These are phyloP conservation scores for Chaetomium cochliodes DNA, from an alignment of 495 filamentous ascomycete genomes.

Conservation along the genomic window DNA sequence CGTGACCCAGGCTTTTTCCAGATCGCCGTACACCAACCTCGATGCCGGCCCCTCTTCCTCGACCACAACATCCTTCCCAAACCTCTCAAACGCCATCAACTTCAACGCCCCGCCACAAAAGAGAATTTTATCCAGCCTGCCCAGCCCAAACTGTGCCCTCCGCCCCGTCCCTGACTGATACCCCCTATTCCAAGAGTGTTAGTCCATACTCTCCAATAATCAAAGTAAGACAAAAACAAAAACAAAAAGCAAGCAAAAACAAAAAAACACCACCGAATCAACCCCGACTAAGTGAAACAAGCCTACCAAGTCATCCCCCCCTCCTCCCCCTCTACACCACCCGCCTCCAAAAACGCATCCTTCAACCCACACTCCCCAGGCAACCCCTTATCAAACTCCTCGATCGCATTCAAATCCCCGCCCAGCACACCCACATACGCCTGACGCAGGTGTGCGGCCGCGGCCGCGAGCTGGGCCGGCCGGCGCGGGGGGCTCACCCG, in stretches of 20 bases:
- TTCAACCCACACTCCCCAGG: slow-evolving; percentile 46
- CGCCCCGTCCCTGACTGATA: slow-evolving; percentile 30
- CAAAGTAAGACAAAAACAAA: too few relatives aligned
- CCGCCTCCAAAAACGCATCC: slow-evolving; percentile 55
- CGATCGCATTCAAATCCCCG: slow-evolving; percentile 58
- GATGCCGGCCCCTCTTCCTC: slow-evolving; percentile 20
- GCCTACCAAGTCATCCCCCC: slow-evolving; percentile 59
- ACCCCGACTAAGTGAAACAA: slow-evolving; percentile 18
- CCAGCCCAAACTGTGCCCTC: slow-evolving; percentile 43
- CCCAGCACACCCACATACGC: slow-evolving; percentile 30
- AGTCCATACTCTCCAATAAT: too few relatives aligned
- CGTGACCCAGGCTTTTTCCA: slow-evolving; percentile 33
- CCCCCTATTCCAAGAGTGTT: too few relatives aligned
- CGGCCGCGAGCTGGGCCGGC: slow-evolving; percentile 44
- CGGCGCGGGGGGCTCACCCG: slow-evolving; percentile 41
- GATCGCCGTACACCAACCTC: slow-evolving; percentile 3
- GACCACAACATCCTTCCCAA: slow-evolving; percentile 41
- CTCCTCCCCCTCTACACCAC: slow-evolving; percentile 49
- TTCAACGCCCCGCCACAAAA: slow-evolving; percentile 34
- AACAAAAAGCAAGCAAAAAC: too few relatives aligned
- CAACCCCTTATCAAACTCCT: slow-evolving; percentile 49
- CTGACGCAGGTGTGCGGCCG: slow-evolving; percentile 40
- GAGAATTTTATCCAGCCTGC: slow-evolving; percentile 54
- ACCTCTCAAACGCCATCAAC: slow-evolving; percentile 39
- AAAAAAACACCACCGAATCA: too few relatives aligned